Evolutionary conservation across 2,329 filamentous ascomycete species (phyloP).

Genomic region (Beauveria rudraprayagi): DNA sequence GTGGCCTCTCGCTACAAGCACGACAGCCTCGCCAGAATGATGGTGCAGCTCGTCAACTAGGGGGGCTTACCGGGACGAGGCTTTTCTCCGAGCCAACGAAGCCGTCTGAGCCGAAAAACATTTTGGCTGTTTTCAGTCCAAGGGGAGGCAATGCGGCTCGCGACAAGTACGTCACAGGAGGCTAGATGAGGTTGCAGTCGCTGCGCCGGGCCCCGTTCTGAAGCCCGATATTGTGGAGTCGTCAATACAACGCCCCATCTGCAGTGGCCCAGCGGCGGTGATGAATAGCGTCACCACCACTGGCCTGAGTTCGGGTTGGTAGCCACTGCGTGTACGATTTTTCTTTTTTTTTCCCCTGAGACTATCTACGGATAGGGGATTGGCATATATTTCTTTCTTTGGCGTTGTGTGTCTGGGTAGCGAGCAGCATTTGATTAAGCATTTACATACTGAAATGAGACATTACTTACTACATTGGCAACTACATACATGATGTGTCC

Average conservation of each 20-base stretch:
- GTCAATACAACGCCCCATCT: neutral
- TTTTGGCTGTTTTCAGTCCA: neutral
- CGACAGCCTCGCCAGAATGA: constrained; percentile 7
- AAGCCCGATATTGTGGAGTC: constrained; percentile 1
- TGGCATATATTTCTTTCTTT: neutral
- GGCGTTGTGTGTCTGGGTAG: constrained; percentile 1
- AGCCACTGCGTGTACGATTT: neutral
- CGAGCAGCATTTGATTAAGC: neutral
- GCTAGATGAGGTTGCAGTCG: neutral
- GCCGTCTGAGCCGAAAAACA: neutral
- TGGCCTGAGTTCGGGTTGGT: neutral
- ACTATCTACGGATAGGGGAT: neutral
- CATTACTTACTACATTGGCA: neutral
- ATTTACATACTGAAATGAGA: constrained; percentile 4
- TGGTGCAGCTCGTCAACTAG: constrained; percentile 6
- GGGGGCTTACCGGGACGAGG: neutral
- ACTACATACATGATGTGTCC: neutral
- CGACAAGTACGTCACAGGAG: constrained; percentile 4
- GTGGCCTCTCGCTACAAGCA: constrained; percentile 7
- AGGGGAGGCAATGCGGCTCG: neutral
- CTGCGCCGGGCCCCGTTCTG: neutral
- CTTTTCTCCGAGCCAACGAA: neutral
- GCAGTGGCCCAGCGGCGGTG: neutral
- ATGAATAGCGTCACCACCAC: neutral
- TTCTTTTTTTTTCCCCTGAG: neutral